Base-by-base conservation (phyloP, 2,329 filamentous ascomycete species). In the Diplodia intermedia region DNA sequence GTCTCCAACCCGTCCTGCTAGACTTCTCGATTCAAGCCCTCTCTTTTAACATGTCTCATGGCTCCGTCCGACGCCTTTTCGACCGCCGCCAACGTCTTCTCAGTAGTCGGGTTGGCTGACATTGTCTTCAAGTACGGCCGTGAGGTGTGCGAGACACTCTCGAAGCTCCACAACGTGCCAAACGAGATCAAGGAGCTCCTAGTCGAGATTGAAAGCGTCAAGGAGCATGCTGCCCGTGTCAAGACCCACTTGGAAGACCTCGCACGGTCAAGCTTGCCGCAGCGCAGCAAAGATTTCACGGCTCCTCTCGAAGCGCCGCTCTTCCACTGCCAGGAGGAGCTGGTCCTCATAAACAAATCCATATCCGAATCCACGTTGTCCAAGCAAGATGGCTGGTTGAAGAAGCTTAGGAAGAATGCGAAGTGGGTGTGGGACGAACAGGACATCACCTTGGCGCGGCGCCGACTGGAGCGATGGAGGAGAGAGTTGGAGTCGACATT, bases 101-200 rank as follows among this genome's bases (percentile, higher is more conserved):
- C 62, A 11, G 50, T 55, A 15, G 33, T 65, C 14, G 62, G 62
- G 5, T 36, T 65, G 8, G 62, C 62, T 26, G 62, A 65, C 7
- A 31, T 54, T 20, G 62, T 65, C 62, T 54, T 65, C 33, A 55
- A 65, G 20, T 65, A 65, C 7, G 62, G 31, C 15, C 49, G 31
- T 4, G 62, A 55, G n/a, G 49, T 65, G 4, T 53, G 15, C 18
- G 47, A 65, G 8, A 65, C 62, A 5, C 50, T 65, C 3, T 20
- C 29, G 18, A 65, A 54, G 36, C 40, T 65, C 9, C 33, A 43
- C 7, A 29, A 54, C 12, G 62, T 33, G 18, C 50, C 62, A 40
- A 40, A 65, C 6, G 31, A 65, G 6, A 43, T 55, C 14, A 38
- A 43, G n/a, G 2, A 43, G 18, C 62, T 65, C 20, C 33, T 65